A percentile compares a stretch with the other conserved stretches of the same genome.
These are phyloP conservation scores for Trichoderma breve DNA, from an alignment of 2,329 filamentous ascomycete species.

Conservation along the genomic window DNA sequence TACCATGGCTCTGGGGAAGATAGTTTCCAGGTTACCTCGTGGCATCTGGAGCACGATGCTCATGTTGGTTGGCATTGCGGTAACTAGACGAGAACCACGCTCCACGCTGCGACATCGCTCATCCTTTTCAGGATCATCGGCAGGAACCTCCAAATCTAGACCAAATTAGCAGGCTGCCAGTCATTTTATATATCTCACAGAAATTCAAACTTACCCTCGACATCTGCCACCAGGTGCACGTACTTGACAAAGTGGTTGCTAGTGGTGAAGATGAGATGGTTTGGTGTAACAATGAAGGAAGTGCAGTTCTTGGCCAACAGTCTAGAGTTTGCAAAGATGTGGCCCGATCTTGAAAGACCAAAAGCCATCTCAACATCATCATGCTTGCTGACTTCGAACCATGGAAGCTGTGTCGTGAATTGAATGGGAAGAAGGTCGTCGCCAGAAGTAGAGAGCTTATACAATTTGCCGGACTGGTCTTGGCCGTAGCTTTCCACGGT, in stretches of 20 bases:
- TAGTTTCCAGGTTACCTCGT: slow-evolving; percentile 90
- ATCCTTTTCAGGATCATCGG: slow-evolving; percentile 85
- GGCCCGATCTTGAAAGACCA: slow-evolving; percentile 72
- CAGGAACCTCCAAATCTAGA: slow-evolving; percentile 74
- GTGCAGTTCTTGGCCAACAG: slow-evolving; percentile 84
- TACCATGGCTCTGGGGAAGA: slow-evolving; percentile 89
- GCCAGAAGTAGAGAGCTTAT: slow-evolving; percentile 35
- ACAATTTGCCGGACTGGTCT: slow-evolving; percentile 46
- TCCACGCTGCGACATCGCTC: slow-evolving; percentile 92
- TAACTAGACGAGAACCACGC: slow-evolving; percentile 81
- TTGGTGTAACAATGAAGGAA: slow-evolving; percentile 77
- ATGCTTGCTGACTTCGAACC: slow-evolving; percentile 48
- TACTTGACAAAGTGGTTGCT: slow-evolving; percentile 92
- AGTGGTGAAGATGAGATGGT: slow-evolving; percentile 88
- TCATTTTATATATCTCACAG: neutral
- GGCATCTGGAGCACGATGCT: slow-evolving; percentile 91
- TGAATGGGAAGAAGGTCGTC: slow-evolving; percentile 37
- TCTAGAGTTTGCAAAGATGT: slow-evolving; percentile 73
- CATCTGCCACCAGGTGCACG: slow-evolving; percentile 67
- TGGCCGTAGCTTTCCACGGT: slow-evolving; percentile 43
- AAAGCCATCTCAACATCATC: slow-evolving; percentile 47
- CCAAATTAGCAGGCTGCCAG: slow-evolving; percentile 25
- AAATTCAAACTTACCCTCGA: slow-evolving; percentile 53
- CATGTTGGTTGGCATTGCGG: slow-evolving; percentile 84
- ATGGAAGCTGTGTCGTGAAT: slow-evolving; percentile 50